A percentile compares a stretch with the other conserved stretches of the same genome.
Evolutionary conservation across 1,284 basidiomycete species (phyloP).

Genomic region (Tilletia indica): DNA sequence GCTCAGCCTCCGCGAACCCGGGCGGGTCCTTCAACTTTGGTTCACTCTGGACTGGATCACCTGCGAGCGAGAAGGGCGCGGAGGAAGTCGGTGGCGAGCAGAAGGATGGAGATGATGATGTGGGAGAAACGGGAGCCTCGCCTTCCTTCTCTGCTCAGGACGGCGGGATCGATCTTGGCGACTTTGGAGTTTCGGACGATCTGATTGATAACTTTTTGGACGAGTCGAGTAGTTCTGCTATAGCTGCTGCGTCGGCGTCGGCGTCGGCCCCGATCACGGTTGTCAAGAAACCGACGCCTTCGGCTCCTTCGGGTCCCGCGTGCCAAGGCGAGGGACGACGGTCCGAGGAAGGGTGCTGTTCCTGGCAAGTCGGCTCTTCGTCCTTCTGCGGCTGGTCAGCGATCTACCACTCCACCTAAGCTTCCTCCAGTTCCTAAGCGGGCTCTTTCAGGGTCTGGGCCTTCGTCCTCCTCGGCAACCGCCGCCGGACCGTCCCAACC

Average conservation of each 20-base stretch:
- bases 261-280: background rate
- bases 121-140: background rate
- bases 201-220: slow-evolving; percentile 22
- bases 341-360: too few relatives aligned
- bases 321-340: background rate
- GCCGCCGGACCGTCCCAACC: too few relatives aligned
- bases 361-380: too few relatives aligned
- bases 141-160: slow-evolving; percentile 2
- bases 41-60: slow-evolving; percentile 14
- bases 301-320: slow-evolving; percentile 11
- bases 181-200: slow-evolving; percentile 19
- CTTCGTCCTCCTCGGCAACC: too few relatives aligned
- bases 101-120: background rate
- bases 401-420: background rate
- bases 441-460: too few relatives aligned
- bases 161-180: background rate
- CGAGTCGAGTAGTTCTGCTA: background rate
- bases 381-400: background rate
- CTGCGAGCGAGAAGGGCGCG: slow-evolving; percentile 6
- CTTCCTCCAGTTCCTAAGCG: background rate
- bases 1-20: background rate
- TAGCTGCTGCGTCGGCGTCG: background rate
- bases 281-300: slow-evolving; percentile 6
- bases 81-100: background rate
- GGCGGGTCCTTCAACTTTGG: slow-evolving; percentile 8